Evolutionary conservation across 352 stramenopile genomes (phyloP).

Genomic region (Stramenopiles sp.): DNA sequence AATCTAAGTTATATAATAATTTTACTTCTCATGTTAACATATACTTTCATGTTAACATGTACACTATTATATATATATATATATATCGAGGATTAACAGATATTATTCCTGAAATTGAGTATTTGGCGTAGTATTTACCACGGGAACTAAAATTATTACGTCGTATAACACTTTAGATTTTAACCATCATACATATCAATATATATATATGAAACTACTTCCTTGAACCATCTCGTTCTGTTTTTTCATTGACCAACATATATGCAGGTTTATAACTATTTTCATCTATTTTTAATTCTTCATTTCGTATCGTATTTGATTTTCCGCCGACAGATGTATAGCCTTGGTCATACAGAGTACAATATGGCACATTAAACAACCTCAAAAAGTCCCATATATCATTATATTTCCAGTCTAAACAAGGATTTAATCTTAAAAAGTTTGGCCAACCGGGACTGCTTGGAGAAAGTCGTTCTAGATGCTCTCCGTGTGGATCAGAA

Average conservation of each 20-base stretch:
- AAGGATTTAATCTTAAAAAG: slow-evolving; percentile 94
- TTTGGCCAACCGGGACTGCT: slow-evolving; percentile 69
- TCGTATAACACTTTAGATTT: too few relatives aligned
- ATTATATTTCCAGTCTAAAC: slow-evolving; percentile 82
- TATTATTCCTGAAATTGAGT: too few relatives aligned
- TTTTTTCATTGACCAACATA: slow-evolving; percentile 36
- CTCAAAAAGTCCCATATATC: slow-evolving; percentile 79
- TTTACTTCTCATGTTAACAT: too few relatives aligned
- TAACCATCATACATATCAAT: not conserved
- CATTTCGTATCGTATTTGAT: slow-evolving; percentile 80
- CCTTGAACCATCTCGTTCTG: slow-evolving; percentile 33
- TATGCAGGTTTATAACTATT: slow-evolving; percentile 46
- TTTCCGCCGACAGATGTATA: slow-evolving; percentile 78
- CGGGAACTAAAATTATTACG: too few relatives aligned
- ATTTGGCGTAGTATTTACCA: too few relatives aligned
- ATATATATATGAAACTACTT: not conserved
- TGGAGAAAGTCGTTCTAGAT: slow-evolving; percentile 53
- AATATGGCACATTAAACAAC: slow-evolving; percentile 58
- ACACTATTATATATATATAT: too few relatives aligned
- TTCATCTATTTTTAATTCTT: slow-evolving; percentile 41
- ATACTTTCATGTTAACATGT: too few relatives aligned
- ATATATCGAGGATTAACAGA: too few relatives aligned
- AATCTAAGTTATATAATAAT: too few relatives aligned
- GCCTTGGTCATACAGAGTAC: slow-evolving; percentile 63
- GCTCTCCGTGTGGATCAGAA: slow-evolving; percentile 72